Base-by-base conservation (phyloP, 1,284 basidiomycete genomes). In the Cyathus olla region DNA sequence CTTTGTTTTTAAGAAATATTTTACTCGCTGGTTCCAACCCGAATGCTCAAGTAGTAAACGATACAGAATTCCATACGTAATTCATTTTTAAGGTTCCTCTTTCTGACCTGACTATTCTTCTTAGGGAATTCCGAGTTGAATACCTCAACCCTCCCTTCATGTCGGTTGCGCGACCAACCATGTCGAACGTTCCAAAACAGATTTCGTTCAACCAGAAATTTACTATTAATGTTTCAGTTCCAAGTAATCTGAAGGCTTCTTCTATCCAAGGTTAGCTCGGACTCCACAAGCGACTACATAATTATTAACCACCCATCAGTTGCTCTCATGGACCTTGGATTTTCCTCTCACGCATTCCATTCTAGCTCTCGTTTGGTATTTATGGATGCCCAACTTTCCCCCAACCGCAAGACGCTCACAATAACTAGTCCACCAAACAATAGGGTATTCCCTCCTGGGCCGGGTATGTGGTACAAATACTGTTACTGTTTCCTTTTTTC, bases 11-110 rank as follows among this genome's bases (percentile, higher is more conserved):
- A 27, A 76, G 77, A 46, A 81, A 83, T 60, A 79, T 87, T 60
- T 75, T 85, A 65, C 71, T 87, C 56, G 83, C 80, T 24, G 85
- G 86, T 0, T 83, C 78, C 40, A 87, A 87, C 68, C 86, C 86
- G 17, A 85, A 87, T 62, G 54, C 55, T 19, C 51, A 66, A 26
- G 65, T 74, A 2, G 68, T 70, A n/a, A 76, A 79, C 60, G 75
- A 66, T 28, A 76, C 71, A 15, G 70, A 72, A 50, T 77, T 72
- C 60, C 66, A 65, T 57, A 74, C 72, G 26, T 56, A 35, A 35
- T 35, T 13, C 31, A 8, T 13, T 35, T 35, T 13, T n/a, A n/a
- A n/a, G n/a, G n/a, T 35, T 35, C 31, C 31, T 35, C 28, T 9
- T 35, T 37, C 28, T 13, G 37, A 44, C 13, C 37, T 26, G 27